Evolutionary conservation across 345 rosid species (phyloP).

Genomic region (Rhizophora apiculata): DNA sequence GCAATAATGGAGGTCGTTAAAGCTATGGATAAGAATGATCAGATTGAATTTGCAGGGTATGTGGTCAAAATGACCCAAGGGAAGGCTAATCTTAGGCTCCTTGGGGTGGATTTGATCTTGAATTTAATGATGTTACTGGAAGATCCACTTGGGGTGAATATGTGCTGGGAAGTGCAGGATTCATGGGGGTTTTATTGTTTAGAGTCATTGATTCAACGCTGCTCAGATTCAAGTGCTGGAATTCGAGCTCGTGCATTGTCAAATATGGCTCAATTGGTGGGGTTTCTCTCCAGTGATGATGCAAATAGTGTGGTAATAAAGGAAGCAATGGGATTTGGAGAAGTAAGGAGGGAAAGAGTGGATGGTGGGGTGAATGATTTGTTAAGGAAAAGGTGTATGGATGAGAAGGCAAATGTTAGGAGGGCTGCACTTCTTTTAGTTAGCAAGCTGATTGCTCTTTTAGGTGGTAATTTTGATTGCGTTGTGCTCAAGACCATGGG

Average conservation of each 20-base stretch:
- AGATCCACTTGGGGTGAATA: conserved; percentile 42
- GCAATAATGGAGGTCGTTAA: conserved; percentile 67
- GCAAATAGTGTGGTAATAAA: conserved; percentile 44
- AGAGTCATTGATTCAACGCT: conserved; percentile 62
- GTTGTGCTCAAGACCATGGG: conserved; percentile 69
- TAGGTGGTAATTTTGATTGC: conserved; percentile 64
- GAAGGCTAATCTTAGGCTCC: conserved; percentile 58
- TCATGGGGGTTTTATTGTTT: conserved; percentile 63
- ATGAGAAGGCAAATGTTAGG: conserved; percentile 83
- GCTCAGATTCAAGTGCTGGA: conserved; percentile 54
- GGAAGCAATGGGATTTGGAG: conserved; percentile 49
- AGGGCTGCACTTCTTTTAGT: conserved; percentile 77
- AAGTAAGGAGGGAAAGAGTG: conserved; percentile 24
- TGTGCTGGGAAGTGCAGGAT: conserved; percentile 23
- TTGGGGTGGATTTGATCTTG: conserved; percentile 79
- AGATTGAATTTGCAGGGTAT: conserved; percentile 48
- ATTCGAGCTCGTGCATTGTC: conserved; percentile 83
- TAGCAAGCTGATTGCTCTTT: conserved; percentile 58
- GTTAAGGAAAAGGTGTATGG: conserved; percentile 69
- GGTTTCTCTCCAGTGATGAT: conserved; percentile 46
- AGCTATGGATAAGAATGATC: conserved; percentile 53
- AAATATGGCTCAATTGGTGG: conserved; percentile 76
- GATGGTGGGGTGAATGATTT: conserved; percentile 46
- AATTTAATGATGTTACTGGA: conserved; percentile 46
- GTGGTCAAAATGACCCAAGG: conserved; percentile 69